Evolutionary conservation across 2,329 filamentous ascomycete genomes (phyloP), one percentile per base, ranked within the genome.

Genomic region (Coniochaeta sp.): DNA sequence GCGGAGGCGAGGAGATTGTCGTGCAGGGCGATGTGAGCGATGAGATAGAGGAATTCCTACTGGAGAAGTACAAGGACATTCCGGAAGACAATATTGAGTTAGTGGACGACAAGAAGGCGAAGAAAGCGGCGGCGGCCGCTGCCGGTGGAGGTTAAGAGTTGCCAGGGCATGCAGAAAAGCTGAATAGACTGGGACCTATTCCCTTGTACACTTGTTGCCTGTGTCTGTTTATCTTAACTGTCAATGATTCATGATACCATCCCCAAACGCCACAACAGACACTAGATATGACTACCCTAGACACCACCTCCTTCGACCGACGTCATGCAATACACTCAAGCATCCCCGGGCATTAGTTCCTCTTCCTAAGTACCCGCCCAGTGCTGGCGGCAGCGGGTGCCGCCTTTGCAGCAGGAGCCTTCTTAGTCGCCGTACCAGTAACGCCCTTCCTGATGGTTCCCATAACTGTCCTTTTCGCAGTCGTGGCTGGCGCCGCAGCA

Each of bases 11-110:
- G 76, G 95, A 98, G 77, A 98, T 99, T 72, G 96, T 96, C 5
- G 91, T 99, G 22, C 95, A 99, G 77, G 95, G 95, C 36, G 95
- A 99, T 77, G 87, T 99, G 64, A 96, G 92, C 73, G 90, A 95
- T 69, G 95, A 99, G 77, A 88, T 99, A 65, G 85, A 90, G 70
- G 95, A 98, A 72, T 97, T 93, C 78, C 76, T 99, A 70, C 73
- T 90, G 64, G 92, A 97, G 71, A 90, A 91, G 72, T 96, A 96
- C 75, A 89, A 89, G 74, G 85, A 92, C 65, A 89, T 99, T 67
- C 93, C 93, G 2, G 91, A 96, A 78, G 91, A 96, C 71, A 97
- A 99, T 76, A 89, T 98, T 67, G 93, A 98, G 77, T 78, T 93
- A 70, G 85, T 98, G 50, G 93, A 98, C 75, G 93, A 97, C 73